Base-by-base conservation (phyloP, 768 basidiomycete species). In the Suillus subalutaceus region DNA sequence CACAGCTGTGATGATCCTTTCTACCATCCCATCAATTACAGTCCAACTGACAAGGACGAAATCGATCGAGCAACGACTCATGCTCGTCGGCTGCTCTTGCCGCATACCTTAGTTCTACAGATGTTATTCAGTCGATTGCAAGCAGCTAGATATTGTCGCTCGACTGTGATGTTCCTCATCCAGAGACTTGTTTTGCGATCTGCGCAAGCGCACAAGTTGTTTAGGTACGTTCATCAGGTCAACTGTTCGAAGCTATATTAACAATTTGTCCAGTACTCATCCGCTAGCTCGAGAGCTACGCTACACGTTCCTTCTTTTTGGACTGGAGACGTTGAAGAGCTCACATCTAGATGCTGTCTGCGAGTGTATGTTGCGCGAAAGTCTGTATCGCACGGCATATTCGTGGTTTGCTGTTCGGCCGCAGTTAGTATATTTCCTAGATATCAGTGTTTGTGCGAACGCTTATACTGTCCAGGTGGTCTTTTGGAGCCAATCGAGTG, bases 341-440 rank as follows among this genome's bases (percentile, higher is more conserved):
- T 96, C 93, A 13, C 85, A 89, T 68, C 81, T 97, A 69, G 97
- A 99, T 74, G 81, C 87, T 0, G 88, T 88, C 67, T 91, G 93
- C 64, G 96, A 99, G 77, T 84, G 88, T 70, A 72, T 83, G 26
- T 78, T 95, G 40, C 86, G 97, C 50, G 87, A 93, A 69, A 82
- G 82, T 60, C 79, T 99, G 7, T 99, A 95, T 76, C 77, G 79
- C 6, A 86, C 89, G 2, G 95, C 94, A 3, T 93, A 94, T 70
- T 86, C 89, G 4, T 99, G 97, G 97, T 99, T 99, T 79, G 81
- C 90, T n/a, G 86, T 90, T 58, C 86, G 91, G n/a, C 91, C 96
- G 10, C 94, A 95, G 96, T 97, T 76, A 77, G 93, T 72, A 53
- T 44, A 4, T 40, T 62, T 52, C n/a, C 26, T 44, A 8, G 57